phyloP scores from a whole-genome alignment of 441 rosid genomes.

The Adansonia madagascariensis region DNA sequence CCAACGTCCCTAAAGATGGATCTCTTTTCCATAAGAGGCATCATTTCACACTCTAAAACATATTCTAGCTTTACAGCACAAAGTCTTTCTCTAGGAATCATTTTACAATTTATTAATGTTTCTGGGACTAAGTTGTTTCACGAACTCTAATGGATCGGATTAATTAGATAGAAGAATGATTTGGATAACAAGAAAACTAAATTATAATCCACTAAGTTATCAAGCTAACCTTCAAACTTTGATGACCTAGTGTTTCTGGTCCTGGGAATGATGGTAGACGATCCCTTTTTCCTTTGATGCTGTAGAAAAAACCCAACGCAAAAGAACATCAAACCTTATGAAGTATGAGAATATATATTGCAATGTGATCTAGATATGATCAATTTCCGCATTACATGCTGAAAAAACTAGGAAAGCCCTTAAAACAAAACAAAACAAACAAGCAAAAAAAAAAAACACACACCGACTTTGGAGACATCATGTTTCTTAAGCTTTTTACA shows the following conservation, averaged over 20 bases:
- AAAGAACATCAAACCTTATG: background rate
- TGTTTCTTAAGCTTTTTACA: slow-evolving; percentile 4
- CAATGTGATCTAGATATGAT: background rate
- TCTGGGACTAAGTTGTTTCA: background rate
- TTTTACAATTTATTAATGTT: background rate
- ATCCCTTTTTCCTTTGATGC: background rate
- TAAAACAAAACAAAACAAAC: background rate
- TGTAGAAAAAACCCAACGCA: background rate
- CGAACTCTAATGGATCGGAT: too few species aligned
- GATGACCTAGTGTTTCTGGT: background rate
- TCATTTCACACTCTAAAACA: background rate
- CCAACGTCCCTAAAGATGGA: background rate
- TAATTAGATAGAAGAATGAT: background rate
- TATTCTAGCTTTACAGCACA: background rate
- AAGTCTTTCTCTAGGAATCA: background rate
- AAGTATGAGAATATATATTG: background rate
- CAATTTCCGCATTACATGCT: background rate
- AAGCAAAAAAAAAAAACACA: background rate
- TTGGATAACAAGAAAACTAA: background rate
- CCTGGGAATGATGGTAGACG: background rate
- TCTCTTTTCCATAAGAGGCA: background rate
- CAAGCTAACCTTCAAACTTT: background rate
- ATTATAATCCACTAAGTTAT: background rate
- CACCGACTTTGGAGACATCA: background rate
- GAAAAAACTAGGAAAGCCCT: background rate